Percentiles rank a stretch among this genome's conserved stretches.
Conservation (phyloP, 1,284 basidiomycete genomes). For the Apiotrichum sp. region DNA sequence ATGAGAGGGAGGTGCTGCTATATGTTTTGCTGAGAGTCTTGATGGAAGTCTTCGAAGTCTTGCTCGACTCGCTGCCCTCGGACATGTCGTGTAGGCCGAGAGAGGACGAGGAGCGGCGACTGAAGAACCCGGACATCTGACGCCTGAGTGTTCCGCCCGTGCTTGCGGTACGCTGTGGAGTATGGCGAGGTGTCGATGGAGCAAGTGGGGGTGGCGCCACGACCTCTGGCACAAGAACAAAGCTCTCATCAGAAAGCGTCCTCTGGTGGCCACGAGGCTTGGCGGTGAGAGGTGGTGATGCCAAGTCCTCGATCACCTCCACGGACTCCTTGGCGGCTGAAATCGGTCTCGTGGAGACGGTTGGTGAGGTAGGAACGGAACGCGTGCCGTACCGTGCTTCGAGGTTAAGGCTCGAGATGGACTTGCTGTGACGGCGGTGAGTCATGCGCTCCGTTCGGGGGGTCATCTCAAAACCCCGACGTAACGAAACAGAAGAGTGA, state of each 20-base stretch:
- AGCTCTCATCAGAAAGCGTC: not conserved
- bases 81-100: not conserved
- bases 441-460: not conserved
- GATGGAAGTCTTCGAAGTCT: not conserved
- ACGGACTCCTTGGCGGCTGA: not conserved
- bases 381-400: not conserved
- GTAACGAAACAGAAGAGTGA: slow-evolving; percentile 3
- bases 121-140: slow-evolving; percentile 8
- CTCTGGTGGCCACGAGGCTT: not conserved
- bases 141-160: not conserved
- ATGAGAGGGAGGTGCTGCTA: not conserved
- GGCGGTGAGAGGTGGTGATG: not conserved
- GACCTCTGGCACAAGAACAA: not conserved
- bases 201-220: not conserved
- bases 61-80: not conserved
- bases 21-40: not conserved
- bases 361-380: slow-evolving; percentile 1
- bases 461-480: slow-evolving; percentile 4
- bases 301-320: not conserved
- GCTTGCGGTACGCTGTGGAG: not conserved
- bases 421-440: not conserved
- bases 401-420: not conserved
- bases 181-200: not conserved
- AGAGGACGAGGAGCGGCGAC: not conserved
- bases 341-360: not conserved